Evolutionary conservation across 768 basidiomycete genomes (phyloP).

Genomic region (Kwoniella europaea): DNA sequence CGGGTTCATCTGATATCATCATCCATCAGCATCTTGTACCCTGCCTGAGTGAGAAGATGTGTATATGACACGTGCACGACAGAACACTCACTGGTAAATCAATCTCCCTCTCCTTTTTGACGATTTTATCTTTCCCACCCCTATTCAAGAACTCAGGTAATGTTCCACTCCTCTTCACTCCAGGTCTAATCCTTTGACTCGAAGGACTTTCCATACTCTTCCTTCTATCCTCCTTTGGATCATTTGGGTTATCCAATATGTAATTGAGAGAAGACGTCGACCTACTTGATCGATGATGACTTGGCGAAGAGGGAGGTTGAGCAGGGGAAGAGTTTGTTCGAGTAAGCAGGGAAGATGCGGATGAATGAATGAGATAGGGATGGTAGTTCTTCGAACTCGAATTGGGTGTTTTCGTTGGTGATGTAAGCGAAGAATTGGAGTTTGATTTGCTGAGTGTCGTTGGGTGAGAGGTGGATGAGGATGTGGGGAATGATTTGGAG

Average conservation of each 20-base stretch:
- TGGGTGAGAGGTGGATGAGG: constrained; percentile 12
- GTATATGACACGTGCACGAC: no score
- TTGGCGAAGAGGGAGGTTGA: constrained; percentile 31
- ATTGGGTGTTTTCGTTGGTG: constrained; percentile 21
- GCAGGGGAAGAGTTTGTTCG: constrained; percentile 47
- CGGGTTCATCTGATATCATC: constrained; percentile 29
- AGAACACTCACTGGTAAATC: constrained; percentile 43
- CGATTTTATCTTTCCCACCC: constrained; percentile 13
- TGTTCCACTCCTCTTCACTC: constrained; percentile 39
- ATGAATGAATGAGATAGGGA: constrained; percentile 50
- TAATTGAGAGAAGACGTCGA: constrained; percentile 35
- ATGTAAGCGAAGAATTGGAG: constrained; percentile 1
- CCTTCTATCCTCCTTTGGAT: constrained; percentile 25
- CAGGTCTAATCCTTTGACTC: constrained; percentile 9
- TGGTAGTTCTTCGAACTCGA: constrained; percentile 36
- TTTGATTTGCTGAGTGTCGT: constrained; percentile 1
- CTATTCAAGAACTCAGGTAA: constrained; percentile 27
- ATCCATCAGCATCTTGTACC: no score
- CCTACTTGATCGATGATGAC: constrained; percentile 35
- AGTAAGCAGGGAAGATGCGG: constrained; percentile 49
- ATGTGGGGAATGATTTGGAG: not conserved
- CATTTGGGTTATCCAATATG: not conserved
- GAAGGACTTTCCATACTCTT: constrained; percentile 37
- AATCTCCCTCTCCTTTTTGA: constrained; percentile 20
- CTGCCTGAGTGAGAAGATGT: no score